Conservation (phyloP, 2,329 filamentous ascomycete genomes). For the Coniosporium tulheliwenetii region DNA sequence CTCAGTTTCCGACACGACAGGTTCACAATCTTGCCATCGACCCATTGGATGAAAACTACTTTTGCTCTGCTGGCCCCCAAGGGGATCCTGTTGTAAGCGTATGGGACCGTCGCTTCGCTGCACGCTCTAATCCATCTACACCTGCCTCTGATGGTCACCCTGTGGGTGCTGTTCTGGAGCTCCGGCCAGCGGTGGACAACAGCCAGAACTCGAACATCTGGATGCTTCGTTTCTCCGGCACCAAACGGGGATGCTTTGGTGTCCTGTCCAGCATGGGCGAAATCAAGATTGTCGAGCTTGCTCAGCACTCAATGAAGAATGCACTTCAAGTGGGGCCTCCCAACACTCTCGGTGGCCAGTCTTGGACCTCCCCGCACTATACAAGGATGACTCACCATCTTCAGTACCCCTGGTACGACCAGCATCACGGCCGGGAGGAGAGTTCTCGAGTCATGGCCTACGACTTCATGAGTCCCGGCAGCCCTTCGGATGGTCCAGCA, state of each 20-base stretch:
- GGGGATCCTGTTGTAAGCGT: conserved; percentile 61
- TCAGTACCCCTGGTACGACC: conserved; percentile 29
- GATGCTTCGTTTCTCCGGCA: conserved; percentile 46
- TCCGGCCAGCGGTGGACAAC: conserved; percentile 37
- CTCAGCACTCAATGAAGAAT: conserved; percentile 27
- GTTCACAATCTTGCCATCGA: conserved; percentile 61
- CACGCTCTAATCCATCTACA: conserved; percentile 13
- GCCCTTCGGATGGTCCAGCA: conserved; percentile 29
- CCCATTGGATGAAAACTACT: conserved; percentile 67
- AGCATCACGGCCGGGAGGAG: conserved; percentile 25
- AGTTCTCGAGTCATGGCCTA: conserved; percentile 40
- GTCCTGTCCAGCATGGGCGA: conserved; percentile 44
- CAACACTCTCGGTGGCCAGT: conserved; percentile 14
- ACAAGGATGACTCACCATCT: conserved; percentile 26
- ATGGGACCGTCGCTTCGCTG: conserved; percentile 53
- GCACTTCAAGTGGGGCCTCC: conserved; percentile 1
- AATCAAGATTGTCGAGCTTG: conserved; percentile 39
- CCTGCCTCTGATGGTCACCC: conserved; percentile 38
- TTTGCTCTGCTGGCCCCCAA: conserved; percentile 58
- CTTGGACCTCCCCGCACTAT: conserved; percentile 28
- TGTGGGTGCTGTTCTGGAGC: conserved; percentile 37
- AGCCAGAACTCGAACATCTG: conserved; percentile 37
- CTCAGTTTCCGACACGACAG: conserved; percentile 38
- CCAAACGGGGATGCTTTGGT: conserved; percentile 40
- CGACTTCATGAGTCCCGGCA: conserved; percentile 39